Evolutionary conservation across 257 asterid genomes (phyloP).

Genomic region (Euphrasia confusa): DNA sequence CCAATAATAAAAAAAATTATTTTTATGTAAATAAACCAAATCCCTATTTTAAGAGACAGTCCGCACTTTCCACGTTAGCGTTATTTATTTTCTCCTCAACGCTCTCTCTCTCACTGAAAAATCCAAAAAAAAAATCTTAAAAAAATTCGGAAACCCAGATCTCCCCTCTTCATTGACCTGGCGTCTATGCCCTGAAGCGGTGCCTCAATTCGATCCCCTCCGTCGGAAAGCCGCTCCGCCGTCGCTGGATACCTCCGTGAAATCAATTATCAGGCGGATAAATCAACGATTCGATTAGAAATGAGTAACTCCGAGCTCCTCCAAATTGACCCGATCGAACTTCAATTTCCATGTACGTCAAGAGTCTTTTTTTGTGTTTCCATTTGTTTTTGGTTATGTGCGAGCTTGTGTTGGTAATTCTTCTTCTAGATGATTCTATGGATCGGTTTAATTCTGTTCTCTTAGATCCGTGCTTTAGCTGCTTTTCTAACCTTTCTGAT

Average conservation of each 20-base stretch:
- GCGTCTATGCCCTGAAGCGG: constrained; percentile 18
- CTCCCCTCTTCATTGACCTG: constrained; percentile 21
- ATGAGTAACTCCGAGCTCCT: constrained; percentile 64
- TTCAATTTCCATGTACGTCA: constrained; percentile 60
- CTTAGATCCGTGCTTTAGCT: constrained; percentile 32
- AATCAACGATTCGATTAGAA: constrained; percentile 32
- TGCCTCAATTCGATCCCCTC: constrained; percentile 16
- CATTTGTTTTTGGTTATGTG: background rate
- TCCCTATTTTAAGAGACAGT: constrained; percentile 14
- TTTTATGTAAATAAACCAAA: background rate
- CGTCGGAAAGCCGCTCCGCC: constrained; percentile 18
- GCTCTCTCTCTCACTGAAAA: constrained; percentile 15
- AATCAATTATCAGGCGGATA: constrained; percentile 27
- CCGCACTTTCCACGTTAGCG: constrained; percentile 28
- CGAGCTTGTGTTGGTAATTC: constrained; percentile 7
- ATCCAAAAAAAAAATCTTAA: background rate
- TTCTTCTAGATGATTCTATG: constrained; percentile 20
- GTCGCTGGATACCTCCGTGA: constrained; percentile 9
- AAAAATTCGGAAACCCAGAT: constrained; percentile 33
- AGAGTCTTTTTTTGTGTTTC: background rate
- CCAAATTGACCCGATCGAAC: constrained; percentile 74
- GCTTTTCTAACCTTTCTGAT: background rate
- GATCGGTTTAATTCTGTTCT: constrained; percentile 18
- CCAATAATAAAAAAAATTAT: no score
- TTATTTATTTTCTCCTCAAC: constrained; percentile 17